Conservation (phyloP, 176 grass and related monocot genomes). For the Carex cristatella region DNA sequence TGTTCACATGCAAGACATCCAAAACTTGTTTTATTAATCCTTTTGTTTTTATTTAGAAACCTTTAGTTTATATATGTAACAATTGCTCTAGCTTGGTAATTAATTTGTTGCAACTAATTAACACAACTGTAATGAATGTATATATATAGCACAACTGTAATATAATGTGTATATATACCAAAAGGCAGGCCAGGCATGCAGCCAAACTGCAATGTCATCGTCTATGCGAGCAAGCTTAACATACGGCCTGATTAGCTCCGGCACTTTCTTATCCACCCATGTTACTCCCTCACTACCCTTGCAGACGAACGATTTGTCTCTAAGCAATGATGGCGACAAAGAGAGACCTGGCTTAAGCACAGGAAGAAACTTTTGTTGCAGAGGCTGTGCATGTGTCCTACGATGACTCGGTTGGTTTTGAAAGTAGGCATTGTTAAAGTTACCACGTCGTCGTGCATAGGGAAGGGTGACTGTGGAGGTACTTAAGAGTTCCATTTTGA, state of each 20-base stretch:
- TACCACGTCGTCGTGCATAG: not conserved
- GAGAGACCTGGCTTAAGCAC: not conserved
- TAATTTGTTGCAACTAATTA: too few species aligned
- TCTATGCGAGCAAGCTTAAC: not conserved
- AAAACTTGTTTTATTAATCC: too few species aligned
- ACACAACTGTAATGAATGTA: not conserved
- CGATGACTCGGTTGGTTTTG: not conserved
- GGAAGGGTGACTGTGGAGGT: not conserved
- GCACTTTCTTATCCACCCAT: not conserved
- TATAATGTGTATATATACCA: not conserved
- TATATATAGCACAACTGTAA: not conserved
- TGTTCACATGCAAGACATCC: too few species aligned
- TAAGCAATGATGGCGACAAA: not conserved
- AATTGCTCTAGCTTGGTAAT: too few species aligned
- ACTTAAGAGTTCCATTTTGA: not conserved
- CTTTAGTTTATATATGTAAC: too few species aligned
- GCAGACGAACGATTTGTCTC: not conserved
- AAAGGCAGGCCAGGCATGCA: not conserved
- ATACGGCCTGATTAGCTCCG: not conserved
- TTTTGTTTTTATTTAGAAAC: too few species aligned
- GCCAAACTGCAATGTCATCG: not conserved
- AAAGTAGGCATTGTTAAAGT: not conserved
- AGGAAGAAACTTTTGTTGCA: not conserved
- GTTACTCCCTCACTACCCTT: not conserved
- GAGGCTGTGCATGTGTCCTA: not conserved